Conservation (phyloP, 108 stramenopile genomes). For the Skeletonema costatum region DNA sequence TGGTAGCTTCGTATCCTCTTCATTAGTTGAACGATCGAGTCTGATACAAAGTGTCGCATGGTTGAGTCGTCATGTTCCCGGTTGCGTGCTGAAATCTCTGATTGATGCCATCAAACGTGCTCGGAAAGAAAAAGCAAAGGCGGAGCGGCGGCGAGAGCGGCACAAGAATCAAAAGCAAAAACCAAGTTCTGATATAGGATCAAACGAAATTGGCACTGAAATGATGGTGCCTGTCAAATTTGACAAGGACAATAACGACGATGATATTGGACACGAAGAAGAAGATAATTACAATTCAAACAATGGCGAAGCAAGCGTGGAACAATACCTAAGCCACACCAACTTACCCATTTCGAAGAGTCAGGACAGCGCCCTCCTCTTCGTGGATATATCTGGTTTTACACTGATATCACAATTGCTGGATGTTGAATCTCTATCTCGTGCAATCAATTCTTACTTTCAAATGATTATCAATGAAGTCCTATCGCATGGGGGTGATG, state of each 20-base stretch:
- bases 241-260: neutral
- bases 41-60: slow-evolving; percentile 57
- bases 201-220: neutral
- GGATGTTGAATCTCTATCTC: slow-evolving; percentile 69
- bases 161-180: neutral
- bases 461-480: slow-evolving; percentile 76
- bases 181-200: neutral
- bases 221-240: slow-evolving; percentile 35
- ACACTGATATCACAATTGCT: slow-evolving; percentile 72
- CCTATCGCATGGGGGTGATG: slow-evolving; percentile 60
- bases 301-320: neutral
- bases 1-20: slow-evolving; percentile 12
- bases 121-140: slow-evolving; percentile 10
- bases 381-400: slow-evolving; percentile 90
- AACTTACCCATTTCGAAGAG: slow-evolving; percentile 43
- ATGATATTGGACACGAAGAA: neutral
- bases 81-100: slow-evolving; percentile 52
- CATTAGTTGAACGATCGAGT: slow-evolving; percentile 42
- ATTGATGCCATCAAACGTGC: slow-evolving; percentile 25
- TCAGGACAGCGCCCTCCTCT: slow-evolving; percentile 68
- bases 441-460: slow-evolving; percentile 83
- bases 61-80: slow-evolving; percentile 64
- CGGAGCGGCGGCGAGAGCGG: neutral
- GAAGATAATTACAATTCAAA: neutral
- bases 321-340: neutral